These are phyloP conservation scores for Jackrogersella minutella DNA, from an alignment of 495 filamentous ascomycete species.

Conservation along the genomic window DNA sequence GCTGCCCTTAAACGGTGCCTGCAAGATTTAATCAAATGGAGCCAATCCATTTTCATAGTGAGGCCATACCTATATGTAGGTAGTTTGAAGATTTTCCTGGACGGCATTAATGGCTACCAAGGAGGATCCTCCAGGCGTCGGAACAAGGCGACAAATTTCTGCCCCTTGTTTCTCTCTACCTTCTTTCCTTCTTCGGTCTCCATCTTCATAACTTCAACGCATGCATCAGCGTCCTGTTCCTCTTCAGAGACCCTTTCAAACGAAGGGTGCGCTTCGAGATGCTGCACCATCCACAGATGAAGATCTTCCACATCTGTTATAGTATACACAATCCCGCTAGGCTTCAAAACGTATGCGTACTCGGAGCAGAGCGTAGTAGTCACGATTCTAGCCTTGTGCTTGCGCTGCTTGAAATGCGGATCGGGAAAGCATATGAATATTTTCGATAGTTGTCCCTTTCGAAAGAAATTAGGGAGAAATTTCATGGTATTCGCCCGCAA, in stretches of 20 bases:
- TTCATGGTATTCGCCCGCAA: slow-evolving; percentile 97
- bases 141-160: slow-evolving; percentile 88
- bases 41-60: no score
- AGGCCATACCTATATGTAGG: no score
- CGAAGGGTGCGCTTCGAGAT: slow-evolving; percentile 75
- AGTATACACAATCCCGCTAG: slow-evolving; percentile 88
- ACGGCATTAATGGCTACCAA: slow-evolving; percentile 56
- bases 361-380: slow-evolving; percentile 87
- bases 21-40: no score
- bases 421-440: slow-evolving; percentile 99
- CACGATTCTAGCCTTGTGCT: slow-evolving; percentile 95
- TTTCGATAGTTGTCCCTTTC: slow-evolving; percentile 75
- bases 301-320: slow-evolving; percentile 97
- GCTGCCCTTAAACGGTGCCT: no score
- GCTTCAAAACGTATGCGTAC: slow-evolving; percentile 87
- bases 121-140: slow-evolving; percentile 79
- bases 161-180: slow-evolving; percentile 86
- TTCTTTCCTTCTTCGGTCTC: slow-evolving; percentile 99
- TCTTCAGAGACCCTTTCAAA: slow-evolving; percentile 71
- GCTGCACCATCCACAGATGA: slow-evolving; percentile 87
- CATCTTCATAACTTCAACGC: slow-evolving; percentile 79
- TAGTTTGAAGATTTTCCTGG: no score
- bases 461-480: slow-evolving; percentile 95
- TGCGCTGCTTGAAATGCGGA: slow-evolving; percentile 96
- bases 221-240: slow-evolving; percentile 75